Base-by-base conservation (phyloP, 257 asterid species). In the Salvia hispanica region DNA sequence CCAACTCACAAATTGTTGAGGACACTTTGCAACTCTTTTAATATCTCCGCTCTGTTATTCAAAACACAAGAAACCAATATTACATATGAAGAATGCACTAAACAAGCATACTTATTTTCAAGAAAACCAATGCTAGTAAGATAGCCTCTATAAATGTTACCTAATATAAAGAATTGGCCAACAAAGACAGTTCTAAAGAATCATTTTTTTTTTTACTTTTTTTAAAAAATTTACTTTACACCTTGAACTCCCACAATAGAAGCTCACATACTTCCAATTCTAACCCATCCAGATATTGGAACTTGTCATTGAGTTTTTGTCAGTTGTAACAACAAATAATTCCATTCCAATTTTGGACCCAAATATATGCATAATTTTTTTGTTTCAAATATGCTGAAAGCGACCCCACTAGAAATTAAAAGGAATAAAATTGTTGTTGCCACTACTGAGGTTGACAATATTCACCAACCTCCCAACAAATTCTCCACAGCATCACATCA, bases 231-330 rank as follows among this genome's bases (percentile, higher is more conserved):
- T 1, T 56, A 63, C 57, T 56, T 56, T 18, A 28, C 71, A 66
- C 62, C 45, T 65, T 25, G 28, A 62, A 53, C 59, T 74, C 42
- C 62, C 46, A 67, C 18, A 46, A 67, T 67, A 74, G 50, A 74
- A 75, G 69, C 67, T 74, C 73, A 73, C 58, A 81, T 63, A 78
- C 70, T 69, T 73, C 77, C 78, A 77, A 77, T 75, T 72, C 79
- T 58, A 60, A 67, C 73, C 82, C 79, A 78, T 59, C 71, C 72
- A 71, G 56, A 54, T 36, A 59, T 72, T 64, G 77, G 84, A 74
- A 42, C 68, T 71, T 57, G 44, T 42, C 71, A 46, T 67, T 21
- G 75, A 53, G 47, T 51, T 67, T 67, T 60, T 66, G 80, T 72
- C 77, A 81, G 50, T 78, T 25, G 58, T 56, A 25, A 57, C 7